phyloP scores from a whole-genome alignment of 371 early-diverging fungal genomes.

The Mucor racemosus region DNA sequence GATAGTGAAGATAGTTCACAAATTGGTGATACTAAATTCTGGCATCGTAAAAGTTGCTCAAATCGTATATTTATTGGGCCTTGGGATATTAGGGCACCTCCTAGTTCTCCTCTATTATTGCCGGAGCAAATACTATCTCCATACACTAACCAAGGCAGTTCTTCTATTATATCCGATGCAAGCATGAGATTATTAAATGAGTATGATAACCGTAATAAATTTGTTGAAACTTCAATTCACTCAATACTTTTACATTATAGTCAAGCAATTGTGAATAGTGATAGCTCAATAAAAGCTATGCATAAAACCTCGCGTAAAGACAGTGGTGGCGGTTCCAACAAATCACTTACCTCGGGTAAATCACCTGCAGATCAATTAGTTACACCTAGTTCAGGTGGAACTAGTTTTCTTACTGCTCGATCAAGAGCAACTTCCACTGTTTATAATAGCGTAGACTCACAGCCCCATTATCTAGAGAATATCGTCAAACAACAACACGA shows the following conservation, averaged over 20 bases:
- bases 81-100: slow-evolving; percentile 29
- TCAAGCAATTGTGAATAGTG: not conserved
- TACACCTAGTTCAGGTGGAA: slow-evolving; percentile 20
- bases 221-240: too few species aligned
- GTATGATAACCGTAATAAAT: not conserved
- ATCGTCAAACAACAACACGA: slow-evolving; percentile 2
- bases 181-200: slow-evolving; percentile 6
- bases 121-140: not conserved
- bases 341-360: not conserved
- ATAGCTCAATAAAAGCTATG: not conserved
- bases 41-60: slow-evolving; percentile 29
- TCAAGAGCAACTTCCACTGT: slow-evolving; percentile 3
- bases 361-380: not conserved
- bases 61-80: slow-evolving; percentile 39
- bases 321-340: not conserved
- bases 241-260: not conserved
- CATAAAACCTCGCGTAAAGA: not conserved
- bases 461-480: not conserved
- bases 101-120: not conserved
- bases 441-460: slow-evolving; percentile 2
- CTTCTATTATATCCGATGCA: not conserved
- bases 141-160: not conserved
- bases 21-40: not conserved
- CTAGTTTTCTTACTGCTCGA: slow-evolving; percentile 24
- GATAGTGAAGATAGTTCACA: not conserved